Evolutionary conservation across 2,329 filamentous ascomycete genomes (phyloP).

Genomic region (Aspergillus terreus): DNA sequence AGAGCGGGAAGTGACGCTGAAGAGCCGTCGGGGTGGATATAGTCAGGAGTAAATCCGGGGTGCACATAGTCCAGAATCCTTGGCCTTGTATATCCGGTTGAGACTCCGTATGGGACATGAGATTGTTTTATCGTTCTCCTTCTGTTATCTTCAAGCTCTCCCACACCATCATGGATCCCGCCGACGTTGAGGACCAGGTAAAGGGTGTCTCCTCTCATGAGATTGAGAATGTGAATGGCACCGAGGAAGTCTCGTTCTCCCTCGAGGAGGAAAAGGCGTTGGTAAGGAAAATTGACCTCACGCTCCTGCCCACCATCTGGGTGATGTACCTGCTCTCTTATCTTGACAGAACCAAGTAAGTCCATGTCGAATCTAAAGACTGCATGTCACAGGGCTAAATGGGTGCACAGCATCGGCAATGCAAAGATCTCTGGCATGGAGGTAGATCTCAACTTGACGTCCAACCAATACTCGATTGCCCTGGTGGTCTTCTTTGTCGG

Average conservation of each 20-base stretch:
- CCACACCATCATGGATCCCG: not conserved
- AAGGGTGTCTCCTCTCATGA: slow-evolving; percentile 13
- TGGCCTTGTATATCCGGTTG: not conserved
- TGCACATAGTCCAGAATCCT: not conserved
- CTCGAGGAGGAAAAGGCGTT: slow-evolving; percentile 41
- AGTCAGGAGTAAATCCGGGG: not conserved
- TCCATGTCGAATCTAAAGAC: not conserved
- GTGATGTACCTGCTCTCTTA: slow-evolving; percentile 50
- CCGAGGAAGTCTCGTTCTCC: slow-evolving; percentile 7
- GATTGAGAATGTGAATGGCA: slow-evolving; percentile 15
- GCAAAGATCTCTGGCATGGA: slow-evolving; percentile 24
- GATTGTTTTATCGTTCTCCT: not conserved
- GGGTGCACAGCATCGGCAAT: slow-evolving; percentile 19
- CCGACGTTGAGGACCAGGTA: slow-evolving; percentile 1
- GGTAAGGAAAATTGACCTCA: slow-evolving; percentile 44
- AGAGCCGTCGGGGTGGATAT: not conserved
- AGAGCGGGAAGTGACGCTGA: not conserved
- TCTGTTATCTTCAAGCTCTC: not conserved
- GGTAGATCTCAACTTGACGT: slow-evolving; percentile 16
- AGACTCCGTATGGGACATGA: not conserved
- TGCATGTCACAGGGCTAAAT: not conserved
- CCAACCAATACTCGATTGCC: slow-evolving; percentile 49
- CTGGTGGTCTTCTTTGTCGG: slow-evolving; percentile 54
- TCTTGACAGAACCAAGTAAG: slow-evolving; percentile 32
- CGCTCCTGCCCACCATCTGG: slow-evolving; percentile 47